phyloP scores from a whole-genome alignment of 352 stramenopile species.

The Plasmopara halstedii region DNA sequence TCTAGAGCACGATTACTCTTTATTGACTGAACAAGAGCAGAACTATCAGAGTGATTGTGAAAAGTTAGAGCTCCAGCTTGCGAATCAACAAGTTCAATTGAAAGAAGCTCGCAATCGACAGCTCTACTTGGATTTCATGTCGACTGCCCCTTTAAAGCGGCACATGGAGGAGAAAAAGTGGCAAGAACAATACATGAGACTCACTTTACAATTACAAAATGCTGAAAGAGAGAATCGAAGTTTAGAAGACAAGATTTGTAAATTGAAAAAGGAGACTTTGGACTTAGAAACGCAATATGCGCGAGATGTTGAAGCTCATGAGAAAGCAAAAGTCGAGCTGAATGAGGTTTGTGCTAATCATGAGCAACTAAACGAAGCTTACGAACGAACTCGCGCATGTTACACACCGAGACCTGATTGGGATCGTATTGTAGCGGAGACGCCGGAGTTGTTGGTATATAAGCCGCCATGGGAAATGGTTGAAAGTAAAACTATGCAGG shows the following conservation, averaged over 20 bases:
- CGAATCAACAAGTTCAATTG: conserved; percentile 30
- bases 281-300: conserved; percentile 33
- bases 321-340: conserved; percentile 11
- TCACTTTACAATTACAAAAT: conserved; percentile 19
- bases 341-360: conserved; percentile 16
- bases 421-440: conserved; percentile 47
- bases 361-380: conserved; percentile 20
- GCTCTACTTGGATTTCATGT: conserved; percentile 52
- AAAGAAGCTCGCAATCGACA: conserved; percentile 41
- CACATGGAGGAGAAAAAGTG: conserved; percentile 59
- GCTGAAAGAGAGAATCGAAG: conserved; percentile 32
- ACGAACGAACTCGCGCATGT: conserved; percentile 31
- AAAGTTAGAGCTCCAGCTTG: conserved; percentile 26
- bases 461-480: conserved; percentile 48
- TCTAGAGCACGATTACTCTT: conserved; percentile 45
- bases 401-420: conserved; percentile 64
- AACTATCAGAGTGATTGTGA: conserved; percentile 39
- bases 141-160: conserved; percentile 41
- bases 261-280: conserved; percentile 26
- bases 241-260: conserved; percentile 35
- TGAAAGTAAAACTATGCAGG: conserved; percentile 2
- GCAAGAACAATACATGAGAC: conserved; percentile 34
- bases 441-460: conserved; percentile 54
- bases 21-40: conserved; percentile 35
- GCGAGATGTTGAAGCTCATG: conserved; percentile 23